Percentiles rank a stretch among this genome's conserved stretches.
Conservation (phyloP, 2,329 filamentous ascomycete species). For the Incumbomyces delicatus region DNA sequence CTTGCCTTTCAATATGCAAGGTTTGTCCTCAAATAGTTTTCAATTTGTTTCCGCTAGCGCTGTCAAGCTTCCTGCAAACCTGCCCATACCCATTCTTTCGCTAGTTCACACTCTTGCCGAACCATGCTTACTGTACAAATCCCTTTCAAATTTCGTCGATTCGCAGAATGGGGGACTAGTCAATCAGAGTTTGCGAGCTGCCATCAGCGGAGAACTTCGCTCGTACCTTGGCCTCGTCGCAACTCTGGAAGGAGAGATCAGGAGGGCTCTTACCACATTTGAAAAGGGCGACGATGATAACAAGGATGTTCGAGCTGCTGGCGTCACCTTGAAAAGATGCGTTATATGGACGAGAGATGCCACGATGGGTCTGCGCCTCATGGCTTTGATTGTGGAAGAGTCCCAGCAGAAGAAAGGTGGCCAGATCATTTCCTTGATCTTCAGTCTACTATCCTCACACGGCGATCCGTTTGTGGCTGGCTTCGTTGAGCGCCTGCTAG, state of each 20-base stretch:
- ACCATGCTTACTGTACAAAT: constrained; percentile 81
- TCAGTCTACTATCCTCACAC: constrained; percentile 84
- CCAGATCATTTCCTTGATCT: constrained; percentile 85
- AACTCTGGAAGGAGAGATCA: constrained; percentile 84
- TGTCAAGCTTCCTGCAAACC: constrained; percentile 64
- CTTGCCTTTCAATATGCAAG: constrained; percentile 85
- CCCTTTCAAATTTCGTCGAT: constrained; percentile 71
- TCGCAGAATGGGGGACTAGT: constrained; percentile 74
- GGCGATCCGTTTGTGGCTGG: constrained; percentile 89
- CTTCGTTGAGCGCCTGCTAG: constrained; percentile 81
- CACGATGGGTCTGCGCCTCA: constrained; percentile 84
- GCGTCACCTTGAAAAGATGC: constrained; percentile 88
- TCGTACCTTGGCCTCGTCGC: constrained; percentile 87
- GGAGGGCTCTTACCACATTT: constrained; percentile 66
- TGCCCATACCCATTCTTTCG: constrained; percentile 77
- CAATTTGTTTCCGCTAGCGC: constrained; percentile 61
- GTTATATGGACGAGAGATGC: constrained; percentile 96
- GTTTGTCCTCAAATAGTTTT: constrained; percentile 76
- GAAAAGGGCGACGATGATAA: constrained; percentile 54
- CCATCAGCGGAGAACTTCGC: constrained; percentile 72
- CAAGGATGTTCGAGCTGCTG: constrained; percentile 68
- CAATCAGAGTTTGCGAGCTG: constrained; percentile 81
- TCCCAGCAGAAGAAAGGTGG: constrained; percentile 74
- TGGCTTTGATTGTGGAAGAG: constrained; percentile 91
- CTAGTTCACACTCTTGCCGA: constrained; percentile 84